Conservation (phyloP, 2,329 filamentous ascomycete species). For the Cadophora sp. region DNA sequence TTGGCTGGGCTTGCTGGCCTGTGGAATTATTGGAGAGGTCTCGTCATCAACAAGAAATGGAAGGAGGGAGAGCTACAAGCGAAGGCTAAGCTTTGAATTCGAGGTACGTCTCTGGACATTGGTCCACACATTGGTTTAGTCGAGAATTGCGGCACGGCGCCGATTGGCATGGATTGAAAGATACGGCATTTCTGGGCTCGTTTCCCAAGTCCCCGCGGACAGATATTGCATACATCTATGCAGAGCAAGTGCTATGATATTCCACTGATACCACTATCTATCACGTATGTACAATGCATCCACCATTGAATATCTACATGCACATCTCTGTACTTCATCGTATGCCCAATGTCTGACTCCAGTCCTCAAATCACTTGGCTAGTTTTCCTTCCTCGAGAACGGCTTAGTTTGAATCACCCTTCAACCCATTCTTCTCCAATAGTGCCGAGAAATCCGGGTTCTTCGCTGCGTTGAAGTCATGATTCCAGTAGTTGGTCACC, state of each 20-base stretch:
- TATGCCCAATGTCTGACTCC: not conserved
- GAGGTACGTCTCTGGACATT: not conserved
- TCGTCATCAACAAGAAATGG: constrained; percentile 74
- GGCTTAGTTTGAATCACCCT: not conserved
- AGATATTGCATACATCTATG: not conserved
- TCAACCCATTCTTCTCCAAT: constrained; percentile 21
- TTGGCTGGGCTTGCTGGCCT: constrained; percentile 71
- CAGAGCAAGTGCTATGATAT: constrained; percentile 6
- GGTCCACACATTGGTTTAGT: not conserved
- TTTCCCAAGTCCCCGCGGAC: not conserved
- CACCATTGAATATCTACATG: not conserved
- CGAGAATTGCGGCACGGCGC: not conserved
- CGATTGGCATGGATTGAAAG: not conserved
- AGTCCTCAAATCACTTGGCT: not conserved
- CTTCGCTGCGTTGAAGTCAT: constrained; percentile 22
- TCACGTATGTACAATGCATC: constrained; percentile 7
- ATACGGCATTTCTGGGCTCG: not conserved
- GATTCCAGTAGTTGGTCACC: constrained; percentile 21
- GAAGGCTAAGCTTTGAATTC: constrained; percentile 61
- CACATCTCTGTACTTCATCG: not conserved
- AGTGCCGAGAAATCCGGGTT: constrained; percentile 26
- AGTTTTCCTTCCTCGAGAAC: not conserved
- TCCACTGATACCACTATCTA: not conserved
- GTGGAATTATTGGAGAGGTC: constrained; percentile 78
- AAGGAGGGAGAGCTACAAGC: constrained; percentile 61